These are phyloP conservation scores for Cutaneotrichosporon dermatis DNA, from an alignment of 1,284 basidiomycete genomes.

Conservation along the genomic window DNA sequence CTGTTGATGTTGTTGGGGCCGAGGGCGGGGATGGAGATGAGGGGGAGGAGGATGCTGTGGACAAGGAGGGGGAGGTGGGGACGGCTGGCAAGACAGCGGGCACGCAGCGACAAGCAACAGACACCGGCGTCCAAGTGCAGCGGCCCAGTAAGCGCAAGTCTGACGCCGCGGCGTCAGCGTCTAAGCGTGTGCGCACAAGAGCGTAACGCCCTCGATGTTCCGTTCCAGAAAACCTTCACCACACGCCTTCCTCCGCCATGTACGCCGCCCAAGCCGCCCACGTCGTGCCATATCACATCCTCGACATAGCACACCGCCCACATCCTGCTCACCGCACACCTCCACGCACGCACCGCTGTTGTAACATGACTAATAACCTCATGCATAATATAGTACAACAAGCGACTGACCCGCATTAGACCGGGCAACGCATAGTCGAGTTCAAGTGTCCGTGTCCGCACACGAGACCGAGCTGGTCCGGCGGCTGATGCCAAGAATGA, in stretches of 20 bases:
- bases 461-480: background rate
- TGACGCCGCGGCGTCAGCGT: background rate
- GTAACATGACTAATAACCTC: slow-evolving; percentile 4
- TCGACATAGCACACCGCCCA: background rate
- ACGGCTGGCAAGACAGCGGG: background rate
- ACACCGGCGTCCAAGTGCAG: background rate
- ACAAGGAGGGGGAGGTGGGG: background rate
- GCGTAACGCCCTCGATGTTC: background rate
- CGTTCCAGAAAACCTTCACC: background rate
- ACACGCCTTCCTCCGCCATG: background rate
- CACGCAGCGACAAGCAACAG: background rate
- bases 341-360: background rate
- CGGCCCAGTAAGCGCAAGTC: slow-evolving; percentile 12
- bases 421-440: background rate
- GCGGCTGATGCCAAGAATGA: background rate
- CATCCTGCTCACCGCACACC: background rate
- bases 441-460: background rate
- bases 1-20: background rate
- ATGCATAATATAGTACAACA: slow-evolving; percentile 12
- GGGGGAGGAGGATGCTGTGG: background rate
- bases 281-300: too few relatives aligned
- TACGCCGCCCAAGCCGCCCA: too few relatives aligned
- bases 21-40: background rate
- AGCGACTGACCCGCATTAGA: background rate
- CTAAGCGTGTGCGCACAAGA: slow-evolving; percentile 2